phyloP scores from a whole-genome alignment of 257 asterid species.

The Jaltomata sinuosa region DNA sequence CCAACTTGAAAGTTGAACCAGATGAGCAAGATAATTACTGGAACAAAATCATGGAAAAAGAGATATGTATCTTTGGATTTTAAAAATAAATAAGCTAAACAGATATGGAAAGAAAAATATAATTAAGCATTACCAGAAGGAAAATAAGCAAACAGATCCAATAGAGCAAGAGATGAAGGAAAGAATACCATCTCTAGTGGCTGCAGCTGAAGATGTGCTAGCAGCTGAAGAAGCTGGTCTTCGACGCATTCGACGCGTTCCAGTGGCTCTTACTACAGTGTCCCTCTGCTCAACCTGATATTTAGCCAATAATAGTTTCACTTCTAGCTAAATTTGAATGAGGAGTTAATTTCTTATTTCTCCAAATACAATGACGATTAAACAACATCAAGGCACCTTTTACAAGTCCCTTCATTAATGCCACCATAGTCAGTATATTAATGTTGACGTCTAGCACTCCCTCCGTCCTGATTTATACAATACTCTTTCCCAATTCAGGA shows the following conservation, averaged over 20 bases:
- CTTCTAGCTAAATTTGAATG: not conserved
- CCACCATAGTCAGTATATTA: not conserved
- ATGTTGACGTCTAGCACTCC: not conserved
- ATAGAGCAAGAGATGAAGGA: not conserved
- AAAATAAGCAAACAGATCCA: not conserved
- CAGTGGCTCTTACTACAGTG: constrained; percentile 56
- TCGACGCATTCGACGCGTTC: constrained; percentile 72
- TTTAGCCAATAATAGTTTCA: not conserved
- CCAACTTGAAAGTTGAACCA: not conserved
- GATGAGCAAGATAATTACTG: not conserved
- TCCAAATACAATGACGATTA: not conserved
- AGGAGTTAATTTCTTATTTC: not conserved
- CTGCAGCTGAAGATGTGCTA: constrained; percentile 71
- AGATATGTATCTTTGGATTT: not conserved
- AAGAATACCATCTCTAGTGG: constrained; percentile 49
- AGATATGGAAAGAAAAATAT: not conserved
- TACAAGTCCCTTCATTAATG: not conserved
- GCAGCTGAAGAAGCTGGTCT: constrained; percentile 65
- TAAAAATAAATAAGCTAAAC: not conserved
- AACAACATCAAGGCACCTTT: not conserved
- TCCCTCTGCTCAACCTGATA: constrained; percentile 51
- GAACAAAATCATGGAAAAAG: not conserved
- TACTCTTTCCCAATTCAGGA: not conserved
- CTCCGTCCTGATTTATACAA: not conserved
- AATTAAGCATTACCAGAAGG: not conserved